Evolutionary conservation across 495 filamentous ascomycete genomes (phyloP).

Genomic region (Penicillium pancosmium): DNA sequence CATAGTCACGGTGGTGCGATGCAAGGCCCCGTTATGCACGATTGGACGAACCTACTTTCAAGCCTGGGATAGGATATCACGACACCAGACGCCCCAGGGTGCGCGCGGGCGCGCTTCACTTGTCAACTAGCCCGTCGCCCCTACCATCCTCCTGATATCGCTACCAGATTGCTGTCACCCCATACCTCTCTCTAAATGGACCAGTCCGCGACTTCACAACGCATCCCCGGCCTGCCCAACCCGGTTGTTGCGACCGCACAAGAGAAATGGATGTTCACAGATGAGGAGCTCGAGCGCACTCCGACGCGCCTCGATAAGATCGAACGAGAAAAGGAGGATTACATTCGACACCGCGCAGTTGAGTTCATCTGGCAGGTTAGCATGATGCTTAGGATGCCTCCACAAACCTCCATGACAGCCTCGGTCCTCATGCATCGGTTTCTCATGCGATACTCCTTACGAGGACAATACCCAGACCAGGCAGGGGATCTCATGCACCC

Average conservation of each 20-base stretch:
- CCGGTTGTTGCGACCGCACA: constrained; percentile 56
- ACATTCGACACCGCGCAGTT: constrained; percentile 82
- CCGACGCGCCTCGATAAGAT: constrained; percentile 87
- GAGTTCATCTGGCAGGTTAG: constrained; percentile 96
- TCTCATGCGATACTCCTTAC: constrained; percentile 77
- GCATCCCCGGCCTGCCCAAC: constrained; percentile 52
- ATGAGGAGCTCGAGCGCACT: constrained; percentile 76
- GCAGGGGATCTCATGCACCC: constrained; percentile 62
- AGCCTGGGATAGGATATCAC: constrained; percentile 16
- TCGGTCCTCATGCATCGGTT: constrained; percentile 93
- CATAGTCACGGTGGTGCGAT: constrained; percentile 32
- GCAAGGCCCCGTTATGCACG: constrained; percentile 26
- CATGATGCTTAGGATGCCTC: constrained; percentile 88
- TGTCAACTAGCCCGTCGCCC: not conserved
- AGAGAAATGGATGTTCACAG: constrained; percentile 86
- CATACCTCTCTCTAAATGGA: constrained; percentile 28
- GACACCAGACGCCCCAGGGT: not conserved
- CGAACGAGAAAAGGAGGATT: constrained; percentile 69
- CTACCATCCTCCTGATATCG: not conserved
- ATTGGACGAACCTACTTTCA: constrained; percentile 19
- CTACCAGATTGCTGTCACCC: not conserved
- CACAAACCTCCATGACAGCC: constrained; percentile 89
- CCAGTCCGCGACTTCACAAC: constrained; percentile 35
- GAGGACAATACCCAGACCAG: constrained; percentile 55
- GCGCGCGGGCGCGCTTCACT: constrained; percentile 25